Evolutionary conservation across 2,329 filamentous ascomycete species (phyloP), one percentile per base, ranked within the genome.

Genomic region (Penicillium corylophilum): DNA sequence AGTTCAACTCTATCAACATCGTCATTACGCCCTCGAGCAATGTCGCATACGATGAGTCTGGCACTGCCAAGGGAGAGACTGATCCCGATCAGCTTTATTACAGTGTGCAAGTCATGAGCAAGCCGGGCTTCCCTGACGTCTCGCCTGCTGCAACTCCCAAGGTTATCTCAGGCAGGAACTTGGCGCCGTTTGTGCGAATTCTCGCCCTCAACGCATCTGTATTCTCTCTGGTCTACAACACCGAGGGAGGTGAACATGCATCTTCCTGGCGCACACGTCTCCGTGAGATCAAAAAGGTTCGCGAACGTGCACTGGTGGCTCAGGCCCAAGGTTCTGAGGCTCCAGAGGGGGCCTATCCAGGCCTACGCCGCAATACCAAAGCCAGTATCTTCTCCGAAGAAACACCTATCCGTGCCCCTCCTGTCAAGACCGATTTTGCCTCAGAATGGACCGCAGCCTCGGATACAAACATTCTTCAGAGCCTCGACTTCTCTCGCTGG

Each of bases 1-100:
- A 93, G 51, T 96, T 99, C 78, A 97, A 96, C 68, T 96, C 89
- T 66, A 91, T 99, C 67, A 91, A 96, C 69, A 97, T 99, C 64
- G 88, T 97, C 62, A 93, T 99, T 65, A 90, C 89, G 2, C 94
- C 94, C 55, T 92, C 90, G 64, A 64, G 67, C 47, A 67, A 67
- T 24, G 64, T 72, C 39, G 64, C 70, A 8, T 59, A 59, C 18
- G 56, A 63, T 42, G 70, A 73, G 13, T 68, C 69, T 15, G 71
- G 71, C 23, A 66, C 70, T 53, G 70, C 68, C 22, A 70, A 75
- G 16, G 47, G 61, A 18, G 55, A 63, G 24, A 55, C 62, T 5
- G 62, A 70, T 38, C 68, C 70, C 20, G 65, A 68, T 29, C 71
- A 68, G 29, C 73, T 76, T 2, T 97, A 93, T 71, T 97, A 95